These are phyloP conservation scores for Dactylis glomerata DNA, from an alignment of 176 grass and related monocot species.

Conservation along the genomic window DNA sequence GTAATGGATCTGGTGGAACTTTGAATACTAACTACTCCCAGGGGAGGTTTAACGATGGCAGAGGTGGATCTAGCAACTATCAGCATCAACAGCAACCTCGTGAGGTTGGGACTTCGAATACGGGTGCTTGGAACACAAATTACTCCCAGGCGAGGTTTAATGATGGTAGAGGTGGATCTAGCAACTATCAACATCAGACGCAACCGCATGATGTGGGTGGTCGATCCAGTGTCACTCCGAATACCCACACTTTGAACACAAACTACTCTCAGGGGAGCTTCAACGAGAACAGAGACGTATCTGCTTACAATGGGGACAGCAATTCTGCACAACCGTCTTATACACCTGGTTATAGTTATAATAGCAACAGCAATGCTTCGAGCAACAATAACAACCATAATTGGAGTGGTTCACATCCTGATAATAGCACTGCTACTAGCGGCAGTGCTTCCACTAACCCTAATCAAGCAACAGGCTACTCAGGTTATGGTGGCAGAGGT, in stretches of 20 bases:
- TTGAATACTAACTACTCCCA: constrained; percentile 11
- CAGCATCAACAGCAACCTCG: constrained; percentile 30
- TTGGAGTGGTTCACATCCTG: constrained; percentile 21
- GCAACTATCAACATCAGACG: constrained; percentile 26
- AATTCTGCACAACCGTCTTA: constrained; percentile 34
- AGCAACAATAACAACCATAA: constrained; percentile 9
- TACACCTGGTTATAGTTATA: constrained; percentile 23
- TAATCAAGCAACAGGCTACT: constrained; percentile 18
- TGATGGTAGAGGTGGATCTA: constrained; percentile 25
- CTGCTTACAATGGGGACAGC: neutral
- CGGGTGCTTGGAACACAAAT: constrained; percentile 4
- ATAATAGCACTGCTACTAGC: neutral
- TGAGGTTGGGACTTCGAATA: constrained; percentile 13
- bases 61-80: constrained; percentile 22
- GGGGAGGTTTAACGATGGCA: constrained; percentile 23
- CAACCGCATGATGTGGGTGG: neutral
- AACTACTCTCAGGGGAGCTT: constrained; percentile 22
- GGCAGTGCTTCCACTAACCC: constrained; percentile 11
- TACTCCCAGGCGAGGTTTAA: constrained; percentile 16
- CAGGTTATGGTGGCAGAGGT: constrained; percentile 23
- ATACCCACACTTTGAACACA: neutral
- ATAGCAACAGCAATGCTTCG: constrained; percentile 18
- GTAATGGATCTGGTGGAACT: neutral
- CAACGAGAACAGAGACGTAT: constrained; percentile 14
- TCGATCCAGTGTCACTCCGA: neutral